phyloP scores from a whole-genome alignment of 2,329 filamentous ascomycete genomes.

The Aspergillus vadensis region DNA sequence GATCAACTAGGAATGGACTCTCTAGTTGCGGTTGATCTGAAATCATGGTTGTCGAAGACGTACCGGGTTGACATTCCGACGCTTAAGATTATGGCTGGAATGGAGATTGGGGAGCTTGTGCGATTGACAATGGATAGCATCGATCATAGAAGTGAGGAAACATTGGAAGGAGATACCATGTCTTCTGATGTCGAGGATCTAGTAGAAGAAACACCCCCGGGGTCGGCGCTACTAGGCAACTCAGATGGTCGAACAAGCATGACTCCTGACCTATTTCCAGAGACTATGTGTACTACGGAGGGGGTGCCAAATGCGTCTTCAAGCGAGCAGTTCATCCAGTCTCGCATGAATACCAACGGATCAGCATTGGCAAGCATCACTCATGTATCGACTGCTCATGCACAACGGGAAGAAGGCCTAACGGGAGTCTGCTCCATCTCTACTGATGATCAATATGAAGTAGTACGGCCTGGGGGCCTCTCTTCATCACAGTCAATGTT shows the following conservation, averaged over 20 bases:
- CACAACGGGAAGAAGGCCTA: no score
- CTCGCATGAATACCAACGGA: no score
- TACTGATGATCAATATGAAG: no score
- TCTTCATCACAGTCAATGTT: slow-evolving; percentile 3
- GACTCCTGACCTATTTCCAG: no score
- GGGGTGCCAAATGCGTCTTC: background rate
- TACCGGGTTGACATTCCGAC: background rate
- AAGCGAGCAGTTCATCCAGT: background rate
- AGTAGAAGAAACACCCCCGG: background rate
- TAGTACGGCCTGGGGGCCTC: background rate
- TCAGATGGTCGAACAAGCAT: no score
- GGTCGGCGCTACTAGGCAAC: background rate
- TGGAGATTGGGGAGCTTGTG: background rate
- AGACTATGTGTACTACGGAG: no score
- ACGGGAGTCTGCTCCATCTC: no score
- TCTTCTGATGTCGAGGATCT: background rate
- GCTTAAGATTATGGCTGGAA: background rate
- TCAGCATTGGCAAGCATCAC: no score
- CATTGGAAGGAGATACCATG: background rate
- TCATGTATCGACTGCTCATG: no score
- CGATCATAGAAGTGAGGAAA: no score
- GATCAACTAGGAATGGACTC: background rate
- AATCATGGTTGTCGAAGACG: background rate
- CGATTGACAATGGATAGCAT: background rate
- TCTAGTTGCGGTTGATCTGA: background rate